phyloP scores from a whole-genome alignment of 306 rosid species.

The Urtica urens region DNA sequence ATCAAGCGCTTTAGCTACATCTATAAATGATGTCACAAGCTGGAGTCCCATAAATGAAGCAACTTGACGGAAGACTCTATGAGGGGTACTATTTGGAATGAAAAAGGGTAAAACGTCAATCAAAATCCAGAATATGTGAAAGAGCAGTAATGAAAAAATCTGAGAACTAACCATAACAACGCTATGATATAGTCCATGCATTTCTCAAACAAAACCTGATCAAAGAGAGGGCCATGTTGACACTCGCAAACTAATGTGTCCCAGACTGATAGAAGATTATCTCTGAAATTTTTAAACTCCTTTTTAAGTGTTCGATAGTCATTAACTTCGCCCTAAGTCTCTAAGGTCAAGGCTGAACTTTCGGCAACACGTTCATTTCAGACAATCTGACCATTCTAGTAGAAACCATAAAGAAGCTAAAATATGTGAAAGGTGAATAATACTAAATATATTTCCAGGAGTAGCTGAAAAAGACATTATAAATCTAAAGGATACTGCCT shows the following conservation, averaged over 20 bases:
- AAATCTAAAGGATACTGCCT: slow-evolving; percentile 40
- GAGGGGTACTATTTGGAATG: slow-evolving; percentile 73
- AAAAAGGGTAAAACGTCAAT: slow-evolving; percentile 8
- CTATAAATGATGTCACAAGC: slow-evolving; percentile 80
- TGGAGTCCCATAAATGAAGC: slow-evolving; percentile 90
- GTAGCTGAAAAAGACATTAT: slow-evolving; percentile 1
- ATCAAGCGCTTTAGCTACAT: slow-evolving; percentile 73
- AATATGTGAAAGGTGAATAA: too few species aligned
- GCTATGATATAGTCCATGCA: slow-evolving; percentile 97
- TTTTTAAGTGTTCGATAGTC: slow-evolving; percentile 84
- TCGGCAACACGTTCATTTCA: slow-evolving; percentile 69
- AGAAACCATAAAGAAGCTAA: slow-evolving; percentile 76
- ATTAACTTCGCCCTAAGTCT: slow-evolving; percentile 65
- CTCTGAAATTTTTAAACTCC: slow-evolving; percentile 80
- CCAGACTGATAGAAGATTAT: slow-evolving; percentile 79
- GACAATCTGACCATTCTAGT: slow-evolving; percentile 76
- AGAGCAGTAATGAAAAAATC: slow-evolving; percentile 18
- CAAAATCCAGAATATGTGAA: slow-evolving; percentile 1
- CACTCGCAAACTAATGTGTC: slow-evolving; percentile 75
- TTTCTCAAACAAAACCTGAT: slow-evolving; percentile 86
- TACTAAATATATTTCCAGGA: neutral
- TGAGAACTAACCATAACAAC: slow-evolving; percentile 73
- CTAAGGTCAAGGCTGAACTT: slow-evolving; percentile 22
- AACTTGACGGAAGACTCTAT: slow-evolving; percentile 90
- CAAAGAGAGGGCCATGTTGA: slow-evolving; percentile 89